Evolutionary conservation across 2,329 filamentous ascomycete genomes (phyloP).

Genomic region (Cladophialophora chaetospira): DNA sequence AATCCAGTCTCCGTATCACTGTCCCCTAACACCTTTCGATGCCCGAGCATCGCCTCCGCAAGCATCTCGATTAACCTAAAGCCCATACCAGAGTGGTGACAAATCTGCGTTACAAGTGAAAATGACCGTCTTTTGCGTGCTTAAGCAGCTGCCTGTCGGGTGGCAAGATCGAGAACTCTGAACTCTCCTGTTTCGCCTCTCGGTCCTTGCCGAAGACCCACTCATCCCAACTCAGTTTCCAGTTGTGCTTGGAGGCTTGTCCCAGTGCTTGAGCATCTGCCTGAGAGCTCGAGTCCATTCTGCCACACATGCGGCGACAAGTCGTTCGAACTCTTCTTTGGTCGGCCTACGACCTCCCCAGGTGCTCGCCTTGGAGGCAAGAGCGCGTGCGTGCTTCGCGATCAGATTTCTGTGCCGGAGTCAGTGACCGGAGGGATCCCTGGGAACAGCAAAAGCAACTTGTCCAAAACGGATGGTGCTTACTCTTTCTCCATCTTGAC

Average conservation of each 20-base stretch:
- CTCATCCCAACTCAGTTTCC: constrained; percentile 30
- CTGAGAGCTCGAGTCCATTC: constrained; percentile 69
- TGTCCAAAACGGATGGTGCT: constrained; percentile 36
- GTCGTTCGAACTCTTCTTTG: constrained; percentile 57
- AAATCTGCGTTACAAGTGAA: background rate
- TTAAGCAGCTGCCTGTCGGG: background rate
- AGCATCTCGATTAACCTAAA: background rate
- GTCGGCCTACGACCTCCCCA: constrained; percentile 65
- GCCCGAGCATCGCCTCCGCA: background rate
- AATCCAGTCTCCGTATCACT: constrained; percentile 13
- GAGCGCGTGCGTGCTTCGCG: constrained; percentile 59
- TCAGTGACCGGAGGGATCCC: background rate
- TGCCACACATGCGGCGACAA: constrained; percentile 63
- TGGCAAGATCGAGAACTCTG: background rate
- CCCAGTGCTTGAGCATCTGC: constrained; percentile 71
- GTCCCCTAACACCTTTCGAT: background rate
- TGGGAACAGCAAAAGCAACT: background rate
- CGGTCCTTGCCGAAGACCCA: constrained; percentile 4
- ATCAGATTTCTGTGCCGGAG: constrained; percentile 57
- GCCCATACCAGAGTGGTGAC: background rate
- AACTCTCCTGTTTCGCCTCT: constrained; percentile 10
- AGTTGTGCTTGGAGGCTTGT: constrained; percentile 55
- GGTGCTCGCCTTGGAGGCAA: constrained; percentile 67
- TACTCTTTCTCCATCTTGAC: constrained; percentile 67
- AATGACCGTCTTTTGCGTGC: background rate